Percentiles rank a stretch among this genome's conserved stretches.
phyloP scores from a whole-genome alignment of 208 protist species.

The Wallacemonas rigidus region DNA sequence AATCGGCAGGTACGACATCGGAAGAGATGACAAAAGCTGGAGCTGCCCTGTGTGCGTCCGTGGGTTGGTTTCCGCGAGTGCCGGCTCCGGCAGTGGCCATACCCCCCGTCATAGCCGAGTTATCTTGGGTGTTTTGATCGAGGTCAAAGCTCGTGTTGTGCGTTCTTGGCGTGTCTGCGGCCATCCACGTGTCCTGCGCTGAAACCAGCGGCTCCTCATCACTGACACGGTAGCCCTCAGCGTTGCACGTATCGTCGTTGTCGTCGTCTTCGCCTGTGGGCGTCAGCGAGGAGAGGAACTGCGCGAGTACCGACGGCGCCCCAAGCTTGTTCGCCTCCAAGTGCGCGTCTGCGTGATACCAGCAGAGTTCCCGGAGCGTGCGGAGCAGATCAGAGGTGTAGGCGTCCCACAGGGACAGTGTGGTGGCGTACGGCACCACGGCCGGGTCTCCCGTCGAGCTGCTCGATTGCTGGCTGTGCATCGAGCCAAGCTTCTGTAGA shows the following conservation, averaged over 20 bases:
- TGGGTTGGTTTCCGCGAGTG: too few relatives aligned
- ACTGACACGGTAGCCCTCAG: neutral
- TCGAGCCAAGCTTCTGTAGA: neutral
- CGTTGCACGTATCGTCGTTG: neutral
- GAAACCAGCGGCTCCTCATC: neutral
- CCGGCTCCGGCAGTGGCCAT: too few relatives aligned
- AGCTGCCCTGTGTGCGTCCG: neutral
- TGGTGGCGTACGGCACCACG: conserved; percentile 7
- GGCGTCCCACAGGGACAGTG: conserved; percentile 31
- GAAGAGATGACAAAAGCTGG: conserved; percentile 2
- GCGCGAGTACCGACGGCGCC: conserved; percentile 56
- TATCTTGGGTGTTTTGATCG: conserved; percentile 13
- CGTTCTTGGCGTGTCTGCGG: neutral
- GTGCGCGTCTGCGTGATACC: conserved; percentile 53
- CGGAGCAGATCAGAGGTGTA: conserved; percentile 57
- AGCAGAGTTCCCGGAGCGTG: conserved; percentile 55
- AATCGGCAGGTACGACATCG: conserved; percentile 19
- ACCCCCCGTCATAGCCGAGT: neutral
- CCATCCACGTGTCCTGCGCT: neutral
- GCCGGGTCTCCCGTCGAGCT: neutral
- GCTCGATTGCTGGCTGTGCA: conserved; percentile 8
- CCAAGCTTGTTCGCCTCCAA: conserved; percentile 52
- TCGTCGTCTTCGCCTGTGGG: conserved; percentile 4
- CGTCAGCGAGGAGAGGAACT: conserved; percentile 39
- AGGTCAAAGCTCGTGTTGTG: conserved; percentile 5